Evolutionary conservation across 1,284 basidiomycete species (phyloP).

Genomic region (Cryptococcus maquisensis): DNA sequence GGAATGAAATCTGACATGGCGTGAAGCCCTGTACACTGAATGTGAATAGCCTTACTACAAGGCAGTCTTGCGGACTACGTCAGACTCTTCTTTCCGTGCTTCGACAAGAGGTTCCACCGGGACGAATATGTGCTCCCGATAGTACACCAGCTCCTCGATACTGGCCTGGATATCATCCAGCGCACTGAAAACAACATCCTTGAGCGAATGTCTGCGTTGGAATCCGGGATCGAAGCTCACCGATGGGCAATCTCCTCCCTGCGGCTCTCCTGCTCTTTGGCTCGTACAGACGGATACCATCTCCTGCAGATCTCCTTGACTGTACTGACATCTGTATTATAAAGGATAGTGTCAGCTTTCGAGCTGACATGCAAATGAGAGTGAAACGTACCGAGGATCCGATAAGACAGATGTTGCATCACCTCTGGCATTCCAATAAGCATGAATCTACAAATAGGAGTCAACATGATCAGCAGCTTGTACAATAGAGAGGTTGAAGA

Average conservation of each 20-base stretch:
- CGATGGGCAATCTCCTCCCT: conserved; percentile 38
- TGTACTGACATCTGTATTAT: conserved; percentile 38
- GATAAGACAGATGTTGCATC: conserved; percentile 51
- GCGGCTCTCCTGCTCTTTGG: conserved; percentile 27
- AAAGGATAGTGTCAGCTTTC: neutral
- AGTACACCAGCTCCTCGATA: conserved; percentile 51
- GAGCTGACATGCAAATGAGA: neutral
- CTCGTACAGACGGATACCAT: conserved; percentile 47
- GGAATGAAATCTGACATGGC: too few relatives aligned
- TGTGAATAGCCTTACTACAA: too few relatives aligned
- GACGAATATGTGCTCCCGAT: conserved; percentile 47
- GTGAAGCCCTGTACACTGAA: too few relatives aligned
- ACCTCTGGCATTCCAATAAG: conserved; percentile 50
- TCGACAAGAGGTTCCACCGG: conserved; percentile 25
- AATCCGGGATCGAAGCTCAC: conserved; percentile 16
- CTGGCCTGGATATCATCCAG: conserved; percentile 52
- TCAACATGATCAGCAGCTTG: neutral
- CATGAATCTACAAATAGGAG: conserved; percentile 50
- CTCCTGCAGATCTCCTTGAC: conserved; percentile 51
- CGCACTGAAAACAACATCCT: conserved; percentile 33
- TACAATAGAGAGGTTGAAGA: neutral
- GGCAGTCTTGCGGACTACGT: conserved; percentile 24
- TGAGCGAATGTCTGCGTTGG: neutral
- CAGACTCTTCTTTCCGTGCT: neutral
- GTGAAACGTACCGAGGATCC: conserved; percentile 48